A percentile compares a stretch with the other conserved stretches of the same genome.
phyloP scores from a whole-genome alignment of 1,139 yeast genomes.

The Kodamaea derodonti region DNA sequence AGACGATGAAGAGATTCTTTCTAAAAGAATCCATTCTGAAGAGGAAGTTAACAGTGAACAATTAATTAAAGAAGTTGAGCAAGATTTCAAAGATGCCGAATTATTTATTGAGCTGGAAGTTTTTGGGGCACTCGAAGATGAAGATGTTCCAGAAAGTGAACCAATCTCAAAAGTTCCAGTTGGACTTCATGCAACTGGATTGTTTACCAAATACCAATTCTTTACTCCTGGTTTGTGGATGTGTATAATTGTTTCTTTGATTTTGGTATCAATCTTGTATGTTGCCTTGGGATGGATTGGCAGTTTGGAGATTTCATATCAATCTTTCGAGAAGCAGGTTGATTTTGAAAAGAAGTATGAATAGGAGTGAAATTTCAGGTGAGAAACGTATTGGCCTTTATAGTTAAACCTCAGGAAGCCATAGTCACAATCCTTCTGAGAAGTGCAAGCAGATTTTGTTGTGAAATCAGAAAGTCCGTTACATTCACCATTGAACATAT shows the following conservation, averaged over 20 bases:
- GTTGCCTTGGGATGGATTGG: slow-evolving; percentile 60
- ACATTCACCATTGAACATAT: too few species aligned
- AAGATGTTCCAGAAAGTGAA: slow-evolving; percentile 17
- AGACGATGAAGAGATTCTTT: slow-evolving; percentile 8
- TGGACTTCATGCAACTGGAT: slow-evolving; percentile 12
- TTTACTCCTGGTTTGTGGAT: slow-evolving; percentile 62
- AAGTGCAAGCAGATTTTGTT: too few species aligned
- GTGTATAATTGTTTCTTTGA: slow-evolving; percentile 54
- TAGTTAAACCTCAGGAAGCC: too few species aligned
- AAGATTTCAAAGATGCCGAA: slow-evolving; percentile 33
- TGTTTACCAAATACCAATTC: slow-evolving; percentile 39
- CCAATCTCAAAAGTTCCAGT: slow-evolving; percentile 3
- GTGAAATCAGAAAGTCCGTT: too few species aligned
- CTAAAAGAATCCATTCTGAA: slow-evolving; percentile 7
- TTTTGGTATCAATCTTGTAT: slow-evolving; percentile 48
- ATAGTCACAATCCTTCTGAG: too few species aligned
- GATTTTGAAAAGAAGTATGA: slow-evolving; percentile 62
- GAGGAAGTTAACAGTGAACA: slow-evolving; percentile 14
- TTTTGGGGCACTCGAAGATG: slow-evolving; percentile 20
- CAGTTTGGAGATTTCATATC: slow-evolving; percentile 62
- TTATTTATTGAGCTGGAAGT: slow-evolving; percentile 28
- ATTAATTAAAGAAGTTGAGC: slow-evolving; percentile 28
- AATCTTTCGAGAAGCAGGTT: slow-evolving; percentile 67
- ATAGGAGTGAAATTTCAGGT: too few species aligned
- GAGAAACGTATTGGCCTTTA: too few species aligned